phyloP scores from a whole-genome alignment of 2,329 filamentous ascomycete genomes.

The Trichoderma harzianum region DNA sequence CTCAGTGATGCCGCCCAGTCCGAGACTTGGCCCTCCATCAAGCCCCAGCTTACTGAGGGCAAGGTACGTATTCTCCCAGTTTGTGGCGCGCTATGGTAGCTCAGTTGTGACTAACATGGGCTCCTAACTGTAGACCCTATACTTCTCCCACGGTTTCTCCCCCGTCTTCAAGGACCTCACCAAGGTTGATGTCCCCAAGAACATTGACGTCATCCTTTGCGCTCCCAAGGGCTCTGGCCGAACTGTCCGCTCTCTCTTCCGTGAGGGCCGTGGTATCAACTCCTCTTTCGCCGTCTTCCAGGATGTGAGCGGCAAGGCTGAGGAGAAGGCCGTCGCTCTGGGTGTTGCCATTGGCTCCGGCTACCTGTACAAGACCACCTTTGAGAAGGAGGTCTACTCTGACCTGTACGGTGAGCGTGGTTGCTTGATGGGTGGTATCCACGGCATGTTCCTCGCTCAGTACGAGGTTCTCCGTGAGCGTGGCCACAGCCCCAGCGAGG shows the following conservation, averaged over 20 bases:
- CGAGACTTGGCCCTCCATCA: slow-evolving; percentile 98
- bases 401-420: slow-evolving; percentile 99
- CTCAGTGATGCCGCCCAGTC: slow-evolving; percentile 96
- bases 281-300: slow-evolving; percentile 97
- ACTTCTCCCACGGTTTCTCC: slow-evolving; percentile 99
- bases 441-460: slow-evolving; percentile 99
- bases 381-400: slow-evolving; percentile 99
- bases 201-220: slow-evolving; percentile 99
- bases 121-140: slow-evolving; percentile 68
- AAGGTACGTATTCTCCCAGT: slow-evolving; percentile 62
- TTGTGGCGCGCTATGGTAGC: background rate
- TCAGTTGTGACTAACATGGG: slow-evolving; percentile 24
- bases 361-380: slow-evolving; percentile 99
- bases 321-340: slow-evolving; percentile 96
- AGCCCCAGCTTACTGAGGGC: slow-evolving; percentile 97
- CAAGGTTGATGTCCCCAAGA: slow-evolving; percentile 92
- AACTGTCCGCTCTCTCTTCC: slow-evolving; percentile 97
- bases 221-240: slow-evolving; percentile 98
- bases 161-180: slow-evolving; percentile 99
- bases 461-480: slow-evolving; percentile 99
- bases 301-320: slow-evolving; percentile 94
- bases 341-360: slow-evolving; percentile 96
- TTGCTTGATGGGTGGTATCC: slow-evolving; percentile 99
- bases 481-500: slow-evolving; percentile 95
- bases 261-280: slow-evolving; percentile 99